Base-by-base conservation (phyloP, 345 rosid species). In the Hibiscus tridactylites region DNA sequence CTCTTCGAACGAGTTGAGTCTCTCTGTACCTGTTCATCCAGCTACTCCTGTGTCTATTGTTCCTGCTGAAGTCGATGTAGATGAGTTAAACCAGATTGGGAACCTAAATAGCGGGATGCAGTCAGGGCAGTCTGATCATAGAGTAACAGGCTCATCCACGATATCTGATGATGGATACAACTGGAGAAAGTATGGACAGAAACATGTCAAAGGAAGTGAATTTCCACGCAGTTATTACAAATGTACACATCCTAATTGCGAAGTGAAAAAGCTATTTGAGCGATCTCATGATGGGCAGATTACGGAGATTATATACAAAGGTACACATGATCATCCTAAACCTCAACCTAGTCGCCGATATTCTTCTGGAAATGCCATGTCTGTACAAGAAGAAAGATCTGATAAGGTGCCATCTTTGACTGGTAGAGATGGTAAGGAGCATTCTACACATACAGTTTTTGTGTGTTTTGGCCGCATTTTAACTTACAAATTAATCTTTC, bases 131-230 rank as follows among this genome's bases (percentile, higher is more conserved):
- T 69, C 81, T 77, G 98, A 90, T 70, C 83, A 82, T 39, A 84
- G 78, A 84, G 92, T 83, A 79, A 82, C 80, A 75, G 82, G 82
- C 3, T 49, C 79, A 33, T 73, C 87, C 2, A 65, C 79, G 62
- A 31, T 85, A 71, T 84, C 94, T 31, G 91, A 90, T 76, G 99
- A 95, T 85, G 99, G 99, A 77, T 95, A 90, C 81, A 90, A 89
- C 86, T 95, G 99, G 99, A 83, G 99, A 71, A 96, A 96, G 76
- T 96, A 96, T 82, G 99, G 99, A 58, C 99, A 92, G 85, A 96
- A 96, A 68, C 97, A 87, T 79, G 99, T 96, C 42, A 96, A 96
- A 77, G 99, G 99, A 81, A 88, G 98, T 83, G 95, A 92, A 82
- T 92, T 92, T 79, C 98, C 98, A 0, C 88, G 99, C 72, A 89